Evolutionary conservation across 2,329 filamentous ascomycete species (phyloP).

Genomic region (Claviceps quebecensis): DNA sequence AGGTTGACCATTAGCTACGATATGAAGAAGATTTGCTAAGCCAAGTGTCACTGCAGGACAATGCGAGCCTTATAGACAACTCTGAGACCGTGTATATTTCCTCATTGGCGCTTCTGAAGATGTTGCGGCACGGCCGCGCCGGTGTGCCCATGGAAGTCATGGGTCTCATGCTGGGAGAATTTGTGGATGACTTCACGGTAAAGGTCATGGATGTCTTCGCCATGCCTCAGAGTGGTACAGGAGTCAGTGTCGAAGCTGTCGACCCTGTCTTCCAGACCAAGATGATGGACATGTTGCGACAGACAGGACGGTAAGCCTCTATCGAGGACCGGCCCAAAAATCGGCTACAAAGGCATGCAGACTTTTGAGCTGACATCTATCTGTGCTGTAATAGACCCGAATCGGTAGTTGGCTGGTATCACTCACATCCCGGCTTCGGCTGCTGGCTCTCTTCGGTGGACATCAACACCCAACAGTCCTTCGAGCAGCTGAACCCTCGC

Average conservation of each 20-base stretch:
- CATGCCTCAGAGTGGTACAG: conserved; percentile 97
- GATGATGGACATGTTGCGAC: conserved; percentile 99
- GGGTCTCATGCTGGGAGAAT: conserved; percentile 97
- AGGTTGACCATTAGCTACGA: background rate
- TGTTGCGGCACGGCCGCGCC: conserved; percentile 92
- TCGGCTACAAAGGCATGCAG: background rate
- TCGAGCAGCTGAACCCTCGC: conserved; percentile 92
- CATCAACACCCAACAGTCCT: conserved; percentile 99
- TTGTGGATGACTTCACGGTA: conserved; percentile 97
- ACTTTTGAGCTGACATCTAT: background rate
- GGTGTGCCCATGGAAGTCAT: conserved; percentile 99
- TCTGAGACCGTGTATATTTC: conserved; percentile 99
- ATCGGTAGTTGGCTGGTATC: conserved; percentile 97
- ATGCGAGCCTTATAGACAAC: conserved; percentile 87
- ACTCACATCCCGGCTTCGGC: conserved; percentile 96
- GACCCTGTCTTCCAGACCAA: conserved; percentile 98
- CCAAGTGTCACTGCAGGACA: conserved; percentile 47
- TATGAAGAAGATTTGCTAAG: background rate
- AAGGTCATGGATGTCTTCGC: conserved; percentile 97
- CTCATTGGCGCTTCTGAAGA: conserved; percentile 91
- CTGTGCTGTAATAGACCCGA: conserved; percentile 52
- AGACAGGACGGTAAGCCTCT: conserved; percentile 70
- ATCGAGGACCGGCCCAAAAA: background rate
- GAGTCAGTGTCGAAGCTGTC: conserved; percentile 94
- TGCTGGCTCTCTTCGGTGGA: conserved; percentile 98